Evolutionary conservation across 2,329 filamentous ascomycete genomes (phyloP), one percentile per base, ranked within the genome.

Genomic region (Neopestalotiopsis sp.): DNA sequence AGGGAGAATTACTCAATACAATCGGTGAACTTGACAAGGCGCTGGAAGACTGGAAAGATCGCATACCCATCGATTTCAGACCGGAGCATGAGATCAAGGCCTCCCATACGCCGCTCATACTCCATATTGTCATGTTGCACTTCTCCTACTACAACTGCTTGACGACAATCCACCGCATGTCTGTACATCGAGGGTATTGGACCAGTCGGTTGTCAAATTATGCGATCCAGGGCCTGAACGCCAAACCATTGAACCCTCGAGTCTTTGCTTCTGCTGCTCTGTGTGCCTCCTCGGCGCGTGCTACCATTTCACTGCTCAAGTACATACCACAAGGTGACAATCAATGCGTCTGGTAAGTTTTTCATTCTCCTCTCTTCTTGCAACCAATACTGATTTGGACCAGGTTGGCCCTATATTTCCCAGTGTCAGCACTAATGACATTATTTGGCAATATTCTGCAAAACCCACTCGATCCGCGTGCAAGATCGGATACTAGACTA

Each of bases 101-200:
- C 0, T 92, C 92, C 0, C 94, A 98, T 79, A 97, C 94, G 0
- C 95, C 95, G 0, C 86, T 98, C n/a, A 95, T 98, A 24, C 85
- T 99, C 24, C 95, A 98, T 73, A 90, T 99, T 66, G 95, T 97
- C 70, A 94, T 97, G 79, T 84, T 99, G 69, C 96, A 99, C 79
- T 97, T 99, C 76, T 92, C 94, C 1, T 99, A 99, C 81, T 98
- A 98, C 84, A 99, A 99, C 79, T 98, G 95, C 75, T 83, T 99
- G 65, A 98, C 95, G 0, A 99, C 96, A 0, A 98, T 99, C 72
- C 96, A 99, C 79, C 93, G 96, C 65, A 99, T 98, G 96, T 97
- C 94, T 57, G 93, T 98, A 38, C 96, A 98, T 75, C 95, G 98
- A 78, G 96, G 96, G 14, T 98, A 97, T 82, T 99, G 96, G 96